Evolutionary conservation across 2,329 filamentous ascomycete genomes (phyloP).

Genomic region (Periconia macrospinosa): DNA sequence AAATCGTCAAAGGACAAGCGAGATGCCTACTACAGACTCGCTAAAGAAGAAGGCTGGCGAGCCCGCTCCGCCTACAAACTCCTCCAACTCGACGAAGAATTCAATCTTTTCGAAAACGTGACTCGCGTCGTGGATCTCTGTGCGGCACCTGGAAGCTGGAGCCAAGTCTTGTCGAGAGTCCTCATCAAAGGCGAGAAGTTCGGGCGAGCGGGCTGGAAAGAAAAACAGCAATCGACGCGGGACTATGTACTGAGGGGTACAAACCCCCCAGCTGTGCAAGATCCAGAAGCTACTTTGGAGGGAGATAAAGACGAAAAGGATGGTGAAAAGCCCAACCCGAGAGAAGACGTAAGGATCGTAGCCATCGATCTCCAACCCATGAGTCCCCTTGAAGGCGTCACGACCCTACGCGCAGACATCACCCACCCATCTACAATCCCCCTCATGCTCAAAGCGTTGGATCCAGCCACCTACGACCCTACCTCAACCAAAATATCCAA

Average conservation of each 20-base stretch:
- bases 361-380: conserved; percentile 96
- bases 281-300: conserved; percentile 4
- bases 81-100: conserved; percentile 93
- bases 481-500: conserved; percentile 59
- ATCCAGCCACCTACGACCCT: conserved; percentile 60
- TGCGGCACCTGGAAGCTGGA: conserved; percentile 95
- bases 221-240: conserved; percentile 71
- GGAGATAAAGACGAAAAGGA: conserved; percentile 14
- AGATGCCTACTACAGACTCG: conserved; percentile 95
- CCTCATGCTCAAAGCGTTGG: conserved; percentile 80
- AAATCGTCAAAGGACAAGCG: conserved; percentile 99
- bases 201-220: conserved; percentile 82
- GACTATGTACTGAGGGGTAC: conserved; percentile 57
- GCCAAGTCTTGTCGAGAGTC: conserved; percentile 90
- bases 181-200: conserved; percentile 93
- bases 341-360: conserved; percentile 86
- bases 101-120: conserved; percentile 88
- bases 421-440: conserved; percentile 96
- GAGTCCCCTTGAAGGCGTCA: conserved; percentile 88
- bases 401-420: conserved; percentile 90
- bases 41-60: conserved; percentile 98
- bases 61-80: conserved; percentile 96
- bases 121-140: conserved; percentile 94
- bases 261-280: not conserved
- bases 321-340: conserved; percentile 44